Percentiles rank a stretch among this genome's conserved stretches.
phyloP scores from a whole-genome alignment of 192 early-diverging fungal genomes.

The Entomortierella chlamydospora region DNA sequence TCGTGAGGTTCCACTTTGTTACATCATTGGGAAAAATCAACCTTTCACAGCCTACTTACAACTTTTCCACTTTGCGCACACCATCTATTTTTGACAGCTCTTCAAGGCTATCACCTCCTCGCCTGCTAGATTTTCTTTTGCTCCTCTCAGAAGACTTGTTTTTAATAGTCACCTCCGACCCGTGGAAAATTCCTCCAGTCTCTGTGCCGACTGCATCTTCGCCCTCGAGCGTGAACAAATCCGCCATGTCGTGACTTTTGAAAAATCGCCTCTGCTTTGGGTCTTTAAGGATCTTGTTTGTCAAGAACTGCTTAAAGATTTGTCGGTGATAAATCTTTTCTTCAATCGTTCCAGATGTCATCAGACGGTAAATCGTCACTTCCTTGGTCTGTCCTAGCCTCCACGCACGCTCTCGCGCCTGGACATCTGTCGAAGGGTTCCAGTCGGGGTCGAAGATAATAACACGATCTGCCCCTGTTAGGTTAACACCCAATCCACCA shows the following conservation, averaged over 20 bases:
- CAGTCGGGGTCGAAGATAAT: conserved; percentile 98
- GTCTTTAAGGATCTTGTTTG: conserved; percentile 95
- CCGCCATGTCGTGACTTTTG: conserved; percentile 83
- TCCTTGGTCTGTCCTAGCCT: conserved; percentile 88
- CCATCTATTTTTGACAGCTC: conserved; percentile 27
- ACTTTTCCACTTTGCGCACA: conserved; percentile 31
- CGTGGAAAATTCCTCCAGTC: conserved; percentile 87
- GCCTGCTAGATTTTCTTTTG: conserved; percentile 16
- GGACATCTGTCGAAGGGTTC: conserved; percentile 97
- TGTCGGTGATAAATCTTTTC: conserved; percentile 98
- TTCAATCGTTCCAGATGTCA: conserved; percentile 95
- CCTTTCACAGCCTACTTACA: conserved; percentile 8
- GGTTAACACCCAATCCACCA: conserved; percentile 94
- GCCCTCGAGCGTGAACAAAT: conserved; percentile 84
- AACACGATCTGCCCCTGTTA: conserved; percentile 94
- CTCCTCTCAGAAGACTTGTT: not conserved
- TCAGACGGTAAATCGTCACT: conserved; percentile 94
- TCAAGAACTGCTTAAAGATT: conserved; percentile 97
- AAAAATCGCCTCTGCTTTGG: conserved; percentile 92
- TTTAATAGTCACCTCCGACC: conserved; percentile 69
- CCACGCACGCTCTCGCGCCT: conserved; percentile 97
- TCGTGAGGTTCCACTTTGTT: no score
- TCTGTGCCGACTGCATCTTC: conserved; percentile 73
- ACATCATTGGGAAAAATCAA: no score
- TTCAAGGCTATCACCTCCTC: conserved; percentile 29